Evolutionary conservation across 352 stramenopile species (phyloP).

Genomic region (Globisporangium mamillatum): DNA sequence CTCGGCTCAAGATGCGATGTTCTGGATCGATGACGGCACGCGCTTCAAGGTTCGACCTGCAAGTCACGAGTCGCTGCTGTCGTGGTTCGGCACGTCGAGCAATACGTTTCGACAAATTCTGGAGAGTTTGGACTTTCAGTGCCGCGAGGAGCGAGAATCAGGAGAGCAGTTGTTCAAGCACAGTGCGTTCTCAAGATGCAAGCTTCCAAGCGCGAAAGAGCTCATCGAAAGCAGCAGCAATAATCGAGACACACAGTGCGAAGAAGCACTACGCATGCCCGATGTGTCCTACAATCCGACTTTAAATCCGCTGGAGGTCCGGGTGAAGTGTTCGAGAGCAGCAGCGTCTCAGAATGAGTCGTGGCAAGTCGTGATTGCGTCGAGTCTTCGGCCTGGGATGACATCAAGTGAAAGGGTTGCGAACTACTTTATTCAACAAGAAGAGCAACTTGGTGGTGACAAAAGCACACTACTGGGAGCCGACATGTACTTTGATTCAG

Average conservation of each 20-base stretch:
- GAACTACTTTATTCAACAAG: conserved; percentile 6
- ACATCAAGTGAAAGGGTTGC: conserved; percentile 12
- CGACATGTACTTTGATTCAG: neutral
- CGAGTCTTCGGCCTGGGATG: conserved; percentile 26
- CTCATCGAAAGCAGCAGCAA: neutral
- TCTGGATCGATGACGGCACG: conserved; percentile 6
- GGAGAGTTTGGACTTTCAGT: conserved; percentile 7
- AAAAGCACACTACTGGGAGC: neutral
- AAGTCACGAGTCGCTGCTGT: neutral
- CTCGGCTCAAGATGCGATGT: neutral
- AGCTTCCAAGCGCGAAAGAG: neutral
- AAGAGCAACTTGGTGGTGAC: neutral
- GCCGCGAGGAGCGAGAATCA: neutral
- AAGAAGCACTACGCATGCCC: conserved; percentile 26
- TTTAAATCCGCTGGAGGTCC: conserved; percentile 54
- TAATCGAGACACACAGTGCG: neutral
- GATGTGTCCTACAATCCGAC: conserved; percentile 32
- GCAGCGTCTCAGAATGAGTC: conserved; percentile 12
- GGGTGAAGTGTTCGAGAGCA: conserved; percentile 31
- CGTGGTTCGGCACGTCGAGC: neutral
- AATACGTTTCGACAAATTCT: conserved; percentile 5
- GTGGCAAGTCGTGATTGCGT: conserved; percentile 38
- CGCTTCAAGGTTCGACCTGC: neutral
- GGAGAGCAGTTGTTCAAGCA: conserved; percentile 6
- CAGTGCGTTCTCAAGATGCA: conserved; percentile 5